phyloP scores from a whole-genome alignment of 805 yeast species.

The Candida methanosorbosa region DNA sequence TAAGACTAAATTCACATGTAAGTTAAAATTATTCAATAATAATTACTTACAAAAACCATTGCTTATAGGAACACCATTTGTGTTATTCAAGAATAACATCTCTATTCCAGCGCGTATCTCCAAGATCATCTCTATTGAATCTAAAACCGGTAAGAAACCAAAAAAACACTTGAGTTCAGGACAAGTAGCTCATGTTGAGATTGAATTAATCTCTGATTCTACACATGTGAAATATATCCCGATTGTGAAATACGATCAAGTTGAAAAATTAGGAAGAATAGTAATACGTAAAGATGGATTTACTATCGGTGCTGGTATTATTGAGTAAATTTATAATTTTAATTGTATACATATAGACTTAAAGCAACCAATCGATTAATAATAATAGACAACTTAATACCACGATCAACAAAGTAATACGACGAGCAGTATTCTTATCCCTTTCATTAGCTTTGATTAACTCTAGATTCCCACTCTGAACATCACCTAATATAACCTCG shows the following conservation, averaged over 20 bases:
- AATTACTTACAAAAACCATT: slow-evolving; percentile 58
- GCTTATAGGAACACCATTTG: slow-evolving; percentile 70
- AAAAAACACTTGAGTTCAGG: slow-evolving; percentile 50
- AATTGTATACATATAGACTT: neutral
- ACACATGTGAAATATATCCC: slow-evolving; percentile 49
- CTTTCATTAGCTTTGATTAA: slow-evolving; percentile 59
- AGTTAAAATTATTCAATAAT: slow-evolving; percentile 56
- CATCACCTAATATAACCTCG: slow-evolving; percentile 54
- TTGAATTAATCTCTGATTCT: slow-evolving; percentile 39
- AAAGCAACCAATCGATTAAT: slow-evolving; percentile 41
- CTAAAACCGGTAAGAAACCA: slow-evolving; percentile 35
- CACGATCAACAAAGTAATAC: slow-evolving; percentile 47
- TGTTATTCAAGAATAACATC: slow-evolving; percentile 68
- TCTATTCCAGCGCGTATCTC: slow-evolving; percentile 61
- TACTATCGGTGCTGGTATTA: slow-evolving; percentile 48
- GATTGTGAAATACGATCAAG: slow-evolving; percentile 36
- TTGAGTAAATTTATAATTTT: slow-evolving; percentile 4
- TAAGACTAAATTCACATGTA: slow-evolving; percentile 44
- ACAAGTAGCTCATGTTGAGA: slow-evolving; percentile 48
- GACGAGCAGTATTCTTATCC: slow-evolving; percentile 51
- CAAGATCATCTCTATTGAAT: slow-evolving; percentile 29
- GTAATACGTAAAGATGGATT: slow-evolving; percentile 62
- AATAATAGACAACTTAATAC: slow-evolving; percentile 48
- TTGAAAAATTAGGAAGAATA: slow-evolving; percentile 51
- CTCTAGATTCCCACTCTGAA: slow-evolving; percentile 62